These are phyloP conservation scores for Bombardia bombarda DNA, from an alignment of 495 filamentous ascomycete species.

Conservation along the genomic window DNA sequence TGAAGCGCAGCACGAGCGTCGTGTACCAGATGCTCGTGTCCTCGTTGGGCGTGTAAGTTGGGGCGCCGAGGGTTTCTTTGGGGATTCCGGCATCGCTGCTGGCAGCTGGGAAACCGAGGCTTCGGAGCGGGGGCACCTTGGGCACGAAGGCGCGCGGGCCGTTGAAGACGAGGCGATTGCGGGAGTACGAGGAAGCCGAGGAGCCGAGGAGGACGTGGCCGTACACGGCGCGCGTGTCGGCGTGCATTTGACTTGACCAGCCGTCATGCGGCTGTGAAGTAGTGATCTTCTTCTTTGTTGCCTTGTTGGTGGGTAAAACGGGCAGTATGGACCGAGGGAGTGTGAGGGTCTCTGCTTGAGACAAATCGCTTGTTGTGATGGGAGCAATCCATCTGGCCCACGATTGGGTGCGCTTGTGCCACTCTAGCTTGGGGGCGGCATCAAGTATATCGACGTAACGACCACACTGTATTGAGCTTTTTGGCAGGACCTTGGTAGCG, in stretches of 20 bases:
- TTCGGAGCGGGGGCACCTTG: conserved; percentile 11
- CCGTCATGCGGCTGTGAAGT: too few species aligned
- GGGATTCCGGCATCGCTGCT: too few species aligned
- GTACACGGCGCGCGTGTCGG: conserved; percentile 30
- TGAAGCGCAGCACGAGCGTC: conserved; percentile 19
- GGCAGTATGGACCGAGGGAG: too few species aligned
- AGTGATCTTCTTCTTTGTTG: neutral
- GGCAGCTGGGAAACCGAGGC: too few species aligned
- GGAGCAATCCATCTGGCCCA: conserved; percentile 32
- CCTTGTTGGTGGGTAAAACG: too few species aligned
- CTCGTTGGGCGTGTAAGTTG: too few species aligned
- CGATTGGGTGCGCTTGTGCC: conserved; percentile 31
- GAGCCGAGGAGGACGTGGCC: conserved; percentile 32
- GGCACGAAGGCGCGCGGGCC: conserved; percentile 18
- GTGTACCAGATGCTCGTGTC: conserved; percentile 17
- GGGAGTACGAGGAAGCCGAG: conserved; percentile 8
- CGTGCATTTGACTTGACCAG: conserved; percentile 22
- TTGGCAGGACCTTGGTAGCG: conserved; percentile 6
- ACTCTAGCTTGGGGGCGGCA: conserved; percentile 25
- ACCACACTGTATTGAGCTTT: neutral
- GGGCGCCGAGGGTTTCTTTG: too few species aligned
- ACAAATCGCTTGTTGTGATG: neutral
- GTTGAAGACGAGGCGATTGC: conserved; percentile 14
- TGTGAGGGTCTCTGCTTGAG: too few species aligned
- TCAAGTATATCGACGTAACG: conserved; percentile 19